Conservation (phyloP, 2,329 filamentous ascomycete species). For the Byssothecium circinans region DNA sequence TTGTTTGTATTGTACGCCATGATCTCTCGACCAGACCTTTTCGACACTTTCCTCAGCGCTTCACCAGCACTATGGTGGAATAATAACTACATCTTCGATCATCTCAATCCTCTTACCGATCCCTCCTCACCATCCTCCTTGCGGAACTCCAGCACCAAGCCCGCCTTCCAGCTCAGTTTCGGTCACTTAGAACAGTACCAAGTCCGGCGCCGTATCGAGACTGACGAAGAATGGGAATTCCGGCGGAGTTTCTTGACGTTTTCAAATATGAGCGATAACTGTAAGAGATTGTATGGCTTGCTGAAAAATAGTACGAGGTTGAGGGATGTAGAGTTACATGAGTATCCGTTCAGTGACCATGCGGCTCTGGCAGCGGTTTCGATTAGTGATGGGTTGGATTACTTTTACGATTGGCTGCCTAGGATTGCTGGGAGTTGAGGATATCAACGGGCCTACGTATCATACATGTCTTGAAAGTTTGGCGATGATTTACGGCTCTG, state of each 20-base stretch:
- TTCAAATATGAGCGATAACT: conserved; percentile 27
- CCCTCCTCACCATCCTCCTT: neutral
- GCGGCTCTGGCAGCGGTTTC: conserved; percentile 32
- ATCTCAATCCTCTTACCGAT: conserved; percentile 23
- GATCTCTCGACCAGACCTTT: conserved; percentile 45
- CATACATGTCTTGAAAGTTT: too few relatives aligned
- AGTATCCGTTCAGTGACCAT: conserved; percentile 38
- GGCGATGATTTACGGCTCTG: too few relatives aligned
- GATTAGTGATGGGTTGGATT: conserved; percentile 36
- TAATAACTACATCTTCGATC: conserved; percentile 43
- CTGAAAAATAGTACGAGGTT: conserved; percentile 24
- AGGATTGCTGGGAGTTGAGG: conserved; percentile 6
- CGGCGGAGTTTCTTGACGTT: conserved; percentile 26
- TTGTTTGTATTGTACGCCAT: conserved; percentile 52
- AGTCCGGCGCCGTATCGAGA: conserved; percentile 29
- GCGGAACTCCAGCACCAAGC: conserved; percentile 22
- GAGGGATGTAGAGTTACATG: conserved; percentile 30
- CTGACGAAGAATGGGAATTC: conserved; percentile 27
- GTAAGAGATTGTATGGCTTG: conserved; percentile 24
- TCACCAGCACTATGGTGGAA: conserved; percentile 56
- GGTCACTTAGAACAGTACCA: conserved; percentile 35
- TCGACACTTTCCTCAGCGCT: conserved; percentile 50
- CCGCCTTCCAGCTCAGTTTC: conserved; percentile 37
- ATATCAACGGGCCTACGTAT: too few relatives aligned
- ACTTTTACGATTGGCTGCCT: conserved; percentile 28